Percentiles rank a stretch among this genome's conserved stretches.
Evolutionary conservation across 2,329 filamentous ascomycete species (phyloP).

Genomic region (Pyrenophora tritici-repentis): DNA sequence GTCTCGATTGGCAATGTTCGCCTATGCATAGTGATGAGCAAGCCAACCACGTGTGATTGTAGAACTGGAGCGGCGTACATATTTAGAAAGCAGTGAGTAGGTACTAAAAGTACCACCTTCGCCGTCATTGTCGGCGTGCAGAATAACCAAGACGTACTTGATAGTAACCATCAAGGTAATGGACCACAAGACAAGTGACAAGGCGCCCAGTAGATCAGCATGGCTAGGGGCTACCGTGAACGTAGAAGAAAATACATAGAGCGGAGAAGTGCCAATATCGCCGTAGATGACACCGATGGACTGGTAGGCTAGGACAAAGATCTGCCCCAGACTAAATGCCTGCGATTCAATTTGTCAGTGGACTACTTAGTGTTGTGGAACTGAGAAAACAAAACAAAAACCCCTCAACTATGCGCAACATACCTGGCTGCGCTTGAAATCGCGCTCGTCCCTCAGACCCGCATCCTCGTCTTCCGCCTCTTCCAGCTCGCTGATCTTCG

Average conservation of each 20-base stretch:
- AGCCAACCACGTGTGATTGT: too few species aligned
- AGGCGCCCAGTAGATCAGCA: slow-evolving; percentile 65
- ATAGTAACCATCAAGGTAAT: slow-evolving; percentile 70
- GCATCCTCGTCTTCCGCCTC: slow-evolving; percentile 39
- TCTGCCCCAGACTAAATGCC: slow-evolving; percentile 34
- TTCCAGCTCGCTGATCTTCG: slow-evolving; percentile 58
- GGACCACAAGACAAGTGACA: slow-evolving; percentile 73
- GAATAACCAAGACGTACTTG: slow-evolving; percentile 70
- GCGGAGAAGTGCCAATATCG: slow-evolving; percentile 69
- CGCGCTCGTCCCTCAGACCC: slow-evolving; percentile 36
- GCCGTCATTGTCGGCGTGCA: slow-evolving; percentile 71
- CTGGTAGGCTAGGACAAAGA: slow-evolving; percentile 59
- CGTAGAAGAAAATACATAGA: slow-evolving; percentile 73
- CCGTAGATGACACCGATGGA: slow-evolving; percentile 71
- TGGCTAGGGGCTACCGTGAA: slow-evolving; percentile 59
- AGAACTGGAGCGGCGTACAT: slow-evolving; percentile 43
- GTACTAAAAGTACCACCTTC: slow-evolving; percentile 72
- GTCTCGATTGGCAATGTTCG: slow-evolving; percentile 64
- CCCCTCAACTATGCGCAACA: neutral
- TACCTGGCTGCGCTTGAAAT: slow-evolving; percentile 42
- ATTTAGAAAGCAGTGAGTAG: slow-evolving; percentile 65
- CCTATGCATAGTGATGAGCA: slow-evolving; percentile 43
- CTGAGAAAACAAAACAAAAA: neutral
- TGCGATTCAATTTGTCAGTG: slow-evolving; percentile 20
- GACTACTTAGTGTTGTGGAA: neutral